Conservation (phyloP, 148 eudicot species). For the Heliosperma pusillum region DNA sequence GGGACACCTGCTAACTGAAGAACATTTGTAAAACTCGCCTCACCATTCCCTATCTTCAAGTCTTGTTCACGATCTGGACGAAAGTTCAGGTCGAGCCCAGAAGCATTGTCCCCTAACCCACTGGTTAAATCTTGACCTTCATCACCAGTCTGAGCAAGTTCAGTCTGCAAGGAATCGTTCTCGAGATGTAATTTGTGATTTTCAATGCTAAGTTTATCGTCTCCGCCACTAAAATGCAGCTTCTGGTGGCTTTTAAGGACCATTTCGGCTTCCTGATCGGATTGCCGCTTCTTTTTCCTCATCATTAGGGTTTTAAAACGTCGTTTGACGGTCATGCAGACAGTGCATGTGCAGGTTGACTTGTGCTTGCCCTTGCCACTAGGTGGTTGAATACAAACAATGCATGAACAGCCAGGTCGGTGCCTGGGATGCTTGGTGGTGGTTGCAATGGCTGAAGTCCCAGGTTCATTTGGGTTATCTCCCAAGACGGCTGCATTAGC, state of each 20-base stretch:
- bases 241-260: conserved; percentile 42
- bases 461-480: conserved; percentile 35
- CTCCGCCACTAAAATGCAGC: conserved; percentile 31
- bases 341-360: conserved; percentile 64
- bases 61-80: conserved; percentile 40
- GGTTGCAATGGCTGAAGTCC: conserved; percentile 49
- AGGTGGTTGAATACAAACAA: conserved; percentile 80
- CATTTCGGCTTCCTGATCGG: conserved; percentile 57
- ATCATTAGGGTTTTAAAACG: conserved; percentile 76
- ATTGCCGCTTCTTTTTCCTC: conserved; percentile 67
- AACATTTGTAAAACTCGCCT: conserved; percentile 47
- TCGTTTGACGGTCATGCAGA: conserved; percentile 73
- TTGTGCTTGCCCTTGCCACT: conserved; percentile 82
- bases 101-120: conserved; percentile 24
- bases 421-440: conserved; percentile 84
- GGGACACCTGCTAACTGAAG: conserved; percentile 52
- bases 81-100: conserved; percentile 47
- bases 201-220: conserved; percentile 30
- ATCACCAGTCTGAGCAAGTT: conserved; percentile 2
- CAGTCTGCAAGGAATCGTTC: conserved; percentile 7
- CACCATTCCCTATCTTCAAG: conserved; percentile 9
- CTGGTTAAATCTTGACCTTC: not conserved
- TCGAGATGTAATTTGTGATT: not conserved
- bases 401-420: conserved; percentile 74
- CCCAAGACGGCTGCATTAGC: conserved; percentile 42